phyloP scores from a whole-genome alignment of 306 rosid genomes.

The Malus sylvestris region DNA sequence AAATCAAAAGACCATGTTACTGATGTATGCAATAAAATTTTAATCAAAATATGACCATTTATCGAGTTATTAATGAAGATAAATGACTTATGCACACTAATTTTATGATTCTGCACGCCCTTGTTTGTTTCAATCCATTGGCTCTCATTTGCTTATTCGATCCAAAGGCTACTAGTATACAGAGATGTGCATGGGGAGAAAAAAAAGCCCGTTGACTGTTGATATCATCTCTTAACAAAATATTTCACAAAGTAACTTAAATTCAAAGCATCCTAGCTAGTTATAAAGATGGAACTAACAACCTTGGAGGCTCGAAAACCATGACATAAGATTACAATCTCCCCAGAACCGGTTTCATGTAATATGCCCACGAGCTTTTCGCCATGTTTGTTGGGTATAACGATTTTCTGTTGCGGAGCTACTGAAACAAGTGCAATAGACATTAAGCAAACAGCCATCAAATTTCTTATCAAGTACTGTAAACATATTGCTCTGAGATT shows the following conservation, averaged over 20 bases:
- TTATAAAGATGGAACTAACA: background rate
- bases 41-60: too few relatives aligned
- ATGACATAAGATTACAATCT: conserved; percentile 67
- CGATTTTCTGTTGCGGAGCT: conserved; percentile 30
- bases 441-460: background rate
- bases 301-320: conserved; percentile 69
- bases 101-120: too few relatives aligned
- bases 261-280: background rate
- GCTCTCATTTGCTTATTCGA: too few relatives aligned
- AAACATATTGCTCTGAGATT: background rate
- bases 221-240: background rate
- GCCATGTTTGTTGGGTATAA: conserved; percentile 49
- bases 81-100: too few relatives aligned
- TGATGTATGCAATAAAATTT: too few relatives aligned
- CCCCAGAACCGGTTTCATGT: conserved; percentile 60
- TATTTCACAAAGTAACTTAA: background rate
- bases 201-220: background rate
- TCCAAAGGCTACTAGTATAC: background rate
- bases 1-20: background rate
- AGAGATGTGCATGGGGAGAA: too few relatives aligned
- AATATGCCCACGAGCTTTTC: conserved; percentile 63
- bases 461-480: background rate
- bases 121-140: too few relatives aligned
- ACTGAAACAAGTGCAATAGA: conserved; percentile 24
- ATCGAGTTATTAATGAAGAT: too few relatives aligned